Base-by-base conservation (phyloP, 805 yeast genomes). In the Yarrowia divulgata region DNA sequence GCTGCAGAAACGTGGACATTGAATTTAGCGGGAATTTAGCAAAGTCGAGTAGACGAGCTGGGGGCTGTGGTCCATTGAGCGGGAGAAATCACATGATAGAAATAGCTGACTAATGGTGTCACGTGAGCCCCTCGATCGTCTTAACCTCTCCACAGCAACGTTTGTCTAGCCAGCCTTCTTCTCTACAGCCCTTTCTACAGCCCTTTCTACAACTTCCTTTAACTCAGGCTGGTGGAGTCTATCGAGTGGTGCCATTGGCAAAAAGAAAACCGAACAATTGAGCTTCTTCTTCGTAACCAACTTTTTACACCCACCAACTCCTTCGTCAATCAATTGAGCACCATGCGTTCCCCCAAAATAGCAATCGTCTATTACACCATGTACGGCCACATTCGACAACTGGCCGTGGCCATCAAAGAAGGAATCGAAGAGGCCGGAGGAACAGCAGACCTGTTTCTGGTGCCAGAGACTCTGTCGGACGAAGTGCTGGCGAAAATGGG, bases 291-390 rank as follows among this genome's bases (percentile, higher is more conserved):
- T 23, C 29, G 2, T 23, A 2, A 23, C 29, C 29, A 23, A 23
- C 29, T 23, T 4, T 23, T 23, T 4, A 23, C 29, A 23, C 29
- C 29, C 4, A 23, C 29, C 29, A 23, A 23, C 29, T 23, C 29
- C 29, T 23, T 23, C 29, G 29, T 23, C 29, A 23, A 23, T 23
- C 39, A 8, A 39, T 16, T 39, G 42, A 39, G 42, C 16, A 12
- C 6, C 10, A 10, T 39, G 16, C 13, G 19, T 18, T 77, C 78
- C 48, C 82, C 83, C 58, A 88, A 87, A 80, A 83, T 88, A 68
- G 93, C 92, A 62, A 88, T 92, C 73, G 83, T 92, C 78, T 86
- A 88, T 77, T 92, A 92, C 85, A 88, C 97, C 45, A 78, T 89
- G 73, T 91, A 90, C 81, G 93, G 93, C 71, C 97, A 92, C 80